These are phyloP conservation scores for Friedmanniomyces endolithicus DNA, from an alignment of 495 filamentous ascomycete genomes.

Conservation along the genomic window DNA sequence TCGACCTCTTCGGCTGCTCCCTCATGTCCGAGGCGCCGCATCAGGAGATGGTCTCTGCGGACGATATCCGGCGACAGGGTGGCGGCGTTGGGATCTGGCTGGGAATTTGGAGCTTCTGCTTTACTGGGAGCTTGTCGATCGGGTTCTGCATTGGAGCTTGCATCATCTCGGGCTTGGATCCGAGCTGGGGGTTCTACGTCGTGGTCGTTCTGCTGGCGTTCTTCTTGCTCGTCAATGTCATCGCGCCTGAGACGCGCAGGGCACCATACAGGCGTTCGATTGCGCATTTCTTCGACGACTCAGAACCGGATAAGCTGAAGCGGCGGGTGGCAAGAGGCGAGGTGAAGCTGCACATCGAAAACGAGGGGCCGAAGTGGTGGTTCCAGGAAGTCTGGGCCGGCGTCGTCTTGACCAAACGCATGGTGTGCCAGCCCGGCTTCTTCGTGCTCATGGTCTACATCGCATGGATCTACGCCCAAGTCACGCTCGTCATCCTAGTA, in stretches of 20 bases:
- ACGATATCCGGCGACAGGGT: constrained; percentile 55
- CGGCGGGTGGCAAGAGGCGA: constrained; percentile 55
- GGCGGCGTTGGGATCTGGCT: constrained; percentile 68
- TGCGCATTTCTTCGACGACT: constrained; percentile 42
- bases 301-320: constrained; percentile 38
- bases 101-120: constrained; percentile 64
- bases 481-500: constrained; percentile 54
- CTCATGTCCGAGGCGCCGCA: constrained; percentile 58
- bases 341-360: constrained; percentile 58
- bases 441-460: constrained; percentile 55
- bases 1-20: constrained; percentile 62
- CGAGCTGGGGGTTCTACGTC: constrained; percentile 64
- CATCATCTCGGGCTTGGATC: constrained; percentile 47
- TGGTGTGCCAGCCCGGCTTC: constrained; percentile 61
- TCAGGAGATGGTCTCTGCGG: constrained; percentile 50
- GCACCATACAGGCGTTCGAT: constrained; percentile 52
- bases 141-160: constrained; percentile 57
- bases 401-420: constrained; percentile 49
- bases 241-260: constrained; percentile 53
- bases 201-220: constrained; percentile 48
- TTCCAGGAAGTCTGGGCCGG: constrained; percentile 60
- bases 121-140: constrained; percentile 51
- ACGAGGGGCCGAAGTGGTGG: constrained; percentile 59
- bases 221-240: constrained; percentile 50
- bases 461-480: constrained; percentile 64